Percentiles rank a stretch among this genome's conserved stretches.
phyloP scores from a whole-genome alignment of 305 asterid species.

The Stenogyne calaminthoides region DNA sequence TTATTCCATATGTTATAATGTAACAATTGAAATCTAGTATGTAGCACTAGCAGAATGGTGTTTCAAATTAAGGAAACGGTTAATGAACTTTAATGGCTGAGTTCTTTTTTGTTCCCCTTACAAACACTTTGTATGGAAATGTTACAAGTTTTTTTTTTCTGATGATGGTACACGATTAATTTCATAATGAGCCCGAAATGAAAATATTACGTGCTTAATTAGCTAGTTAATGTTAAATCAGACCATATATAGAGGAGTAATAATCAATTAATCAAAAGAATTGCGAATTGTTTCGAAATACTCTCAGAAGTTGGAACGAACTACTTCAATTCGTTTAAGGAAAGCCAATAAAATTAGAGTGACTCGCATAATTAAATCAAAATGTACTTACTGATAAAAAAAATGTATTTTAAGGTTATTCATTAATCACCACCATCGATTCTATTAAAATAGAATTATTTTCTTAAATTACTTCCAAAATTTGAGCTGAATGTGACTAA shows the following conservation, averaged over 20 bases:
- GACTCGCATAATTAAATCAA: too few relatives aligned
- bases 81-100: not conserved
- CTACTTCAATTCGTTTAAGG: too few relatives aligned
- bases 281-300: not conserved
- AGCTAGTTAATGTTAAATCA: not conserved
- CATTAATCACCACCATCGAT: not conserved
- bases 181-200: not conserved
- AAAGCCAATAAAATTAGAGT: too few relatives aligned
- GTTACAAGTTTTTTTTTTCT: not conserved
- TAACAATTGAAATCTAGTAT: not conserved
- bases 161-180: constrained; percentile 1
- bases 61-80: not conserved
- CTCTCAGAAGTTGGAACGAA: too few relatives aligned
- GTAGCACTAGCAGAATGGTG: not conserved
- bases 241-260: not conserved
- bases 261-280: not conserved
- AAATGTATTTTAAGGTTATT: too few relatives aligned
- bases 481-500: not conserved
- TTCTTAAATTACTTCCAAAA: not conserved
- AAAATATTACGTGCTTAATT: not conserved
- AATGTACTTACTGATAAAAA: too few relatives aligned
- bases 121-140: not conserved
- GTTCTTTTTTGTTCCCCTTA: not conserved
- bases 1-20: not conserved
- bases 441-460: not conserved